These are phyloP conservation scores for Pythium angustatum DNA, from an alignment of 352 stramenopile species.

Conservation along the genomic window DNA sequence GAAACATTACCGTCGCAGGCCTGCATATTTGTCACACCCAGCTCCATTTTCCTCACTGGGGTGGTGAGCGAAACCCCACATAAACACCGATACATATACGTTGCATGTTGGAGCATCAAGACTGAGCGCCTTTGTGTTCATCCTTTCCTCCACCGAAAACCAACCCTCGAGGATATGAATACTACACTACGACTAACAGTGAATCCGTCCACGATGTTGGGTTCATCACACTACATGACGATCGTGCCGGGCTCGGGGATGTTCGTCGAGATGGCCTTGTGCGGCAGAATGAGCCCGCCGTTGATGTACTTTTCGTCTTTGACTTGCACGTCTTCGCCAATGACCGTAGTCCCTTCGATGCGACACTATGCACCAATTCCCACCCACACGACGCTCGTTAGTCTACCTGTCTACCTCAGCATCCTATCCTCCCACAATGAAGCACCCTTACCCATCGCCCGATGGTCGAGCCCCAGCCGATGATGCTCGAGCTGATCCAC, in stretches of 20 bases:
- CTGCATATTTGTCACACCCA: slow-evolving; percentile 18
- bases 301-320: slow-evolving; percentile 91
- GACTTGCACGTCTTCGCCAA: slow-evolving; percentile 87
- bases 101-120: slow-evolving; percentile 13
- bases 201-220: too few species aligned
- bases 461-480: slow-evolving; percentile 88
- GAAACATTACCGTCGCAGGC: not conserved
- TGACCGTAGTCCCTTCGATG: slow-evolving; percentile 81
- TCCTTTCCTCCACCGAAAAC: too few species aligned
- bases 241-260: slow-evolving; percentile 87
- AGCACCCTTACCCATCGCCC: slow-evolving; percentile 79
- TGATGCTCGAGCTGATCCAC: slow-evolving; percentile 88
- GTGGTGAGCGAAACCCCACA: slow-evolving; percentile 16
- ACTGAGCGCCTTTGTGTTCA: not conserved
- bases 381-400: too few species aligned
- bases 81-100: slow-evolving; percentile 17
- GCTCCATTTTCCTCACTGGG: slow-evolving; percentile 17
- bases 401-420: too few species aligned
- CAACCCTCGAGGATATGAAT: too few species aligned
- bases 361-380: slow-evolving; percentile 52
- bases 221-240: slow-evolving; percentile 71
- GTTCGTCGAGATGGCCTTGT: slow-evolving; percentile 87
- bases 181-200: too few species aligned
- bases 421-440: not conserved
- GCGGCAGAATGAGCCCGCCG: slow-evolving; percentile 82